Evolutionary conservation across 805 yeast species (phyloP).

Genomic region (Starmerella potacharoeniae): DNA sequence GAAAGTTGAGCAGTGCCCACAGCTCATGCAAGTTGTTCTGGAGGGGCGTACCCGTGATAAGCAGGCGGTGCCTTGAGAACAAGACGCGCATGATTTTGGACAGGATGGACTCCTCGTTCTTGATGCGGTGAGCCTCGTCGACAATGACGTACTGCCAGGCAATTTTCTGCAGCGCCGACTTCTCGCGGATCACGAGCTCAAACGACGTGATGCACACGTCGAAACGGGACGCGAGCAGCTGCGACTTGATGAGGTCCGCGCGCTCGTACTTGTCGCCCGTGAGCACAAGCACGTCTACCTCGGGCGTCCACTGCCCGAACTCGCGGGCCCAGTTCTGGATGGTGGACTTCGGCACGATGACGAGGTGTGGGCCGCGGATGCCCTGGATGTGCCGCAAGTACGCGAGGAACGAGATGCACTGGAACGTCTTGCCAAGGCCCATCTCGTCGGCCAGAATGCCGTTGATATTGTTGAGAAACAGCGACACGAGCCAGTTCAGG

Average conservation of each 20-base stretch:
- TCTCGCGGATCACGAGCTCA: conserved; percentile 87
- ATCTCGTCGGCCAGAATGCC: conserved; percentile 96
- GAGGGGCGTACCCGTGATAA: conserved; percentile 92
- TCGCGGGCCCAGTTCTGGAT: conserved; percentile 94
- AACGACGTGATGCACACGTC: conserved; percentile 86
- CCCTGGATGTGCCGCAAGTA: conserved; percentile 64
- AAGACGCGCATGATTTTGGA: conserved; percentile 85
- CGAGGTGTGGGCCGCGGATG: conserved; percentile 79
- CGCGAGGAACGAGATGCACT: conserved; percentile 86
- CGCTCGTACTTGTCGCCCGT: conserved; percentile 84
- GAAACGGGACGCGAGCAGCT: conserved; percentile 59
- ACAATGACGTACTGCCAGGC: conserved; percentile 90
- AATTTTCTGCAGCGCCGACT: conserved; percentile 61
- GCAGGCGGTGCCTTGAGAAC: conserved; percentile 68
- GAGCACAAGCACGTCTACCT: conserved; percentile 67
- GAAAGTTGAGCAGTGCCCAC: conserved; percentile 86
- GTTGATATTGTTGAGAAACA: conserved; percentile 73
- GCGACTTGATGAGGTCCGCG: conserved; percentile 43
- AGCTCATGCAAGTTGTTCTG: conserved; percentile 91
- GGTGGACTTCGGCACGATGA: conserved; percentile 92
- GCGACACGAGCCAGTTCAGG: conserved; percentile 80
- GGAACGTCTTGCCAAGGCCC: conserved; percentile 95
- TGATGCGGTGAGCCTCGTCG: conserved; percentile 94
- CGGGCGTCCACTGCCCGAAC: conserved; percentile 90
- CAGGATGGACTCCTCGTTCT: conserved; percentile 82